A percentile compares a stretch with the other conserved stretches of the same genome.
phyloP scores from a whole-genome alignment of 1,284 basidiomycete species.

The Bjerkandera adusta region DNA sequence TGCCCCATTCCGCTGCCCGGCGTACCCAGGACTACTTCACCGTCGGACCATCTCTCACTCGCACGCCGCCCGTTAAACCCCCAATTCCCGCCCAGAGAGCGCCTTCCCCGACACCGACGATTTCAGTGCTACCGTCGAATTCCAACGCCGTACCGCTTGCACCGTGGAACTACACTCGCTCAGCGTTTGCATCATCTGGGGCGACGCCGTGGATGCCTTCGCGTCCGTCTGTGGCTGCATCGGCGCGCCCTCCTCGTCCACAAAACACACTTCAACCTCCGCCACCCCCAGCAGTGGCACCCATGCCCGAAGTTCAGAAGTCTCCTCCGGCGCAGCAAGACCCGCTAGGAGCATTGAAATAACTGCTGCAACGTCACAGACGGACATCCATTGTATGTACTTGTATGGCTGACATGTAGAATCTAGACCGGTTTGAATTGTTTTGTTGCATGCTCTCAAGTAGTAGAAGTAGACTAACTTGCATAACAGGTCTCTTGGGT shows the following conservation, averaged over 20 bases:
- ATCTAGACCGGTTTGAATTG: too few species aligned
- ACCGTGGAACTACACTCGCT: constrained; percentile 54
- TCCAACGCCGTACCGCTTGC: constrained; percentile 30
- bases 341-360: too few species aligned
- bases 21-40: constrained; percentile 21
- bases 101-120: constrained; percentile 12
- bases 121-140: constrained; percentile 18
- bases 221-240: constrained; percentile 39
- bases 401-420: too few species aligned
- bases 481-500: too few species aligned
- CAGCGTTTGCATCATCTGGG: constrained; percentile 41
- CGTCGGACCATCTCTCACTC: constrained; percentile 10
- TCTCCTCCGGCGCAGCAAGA: too few species aligned
- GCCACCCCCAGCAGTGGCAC: too few species aligned
- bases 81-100: constrained; percentile 1
- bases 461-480: too few species aligned
- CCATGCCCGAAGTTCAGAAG: too few species aligned
- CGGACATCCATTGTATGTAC: too few species aligned
- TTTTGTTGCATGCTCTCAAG: too few species aligned
- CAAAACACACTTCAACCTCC: constrained; percentile 2
- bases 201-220: constrained; percentile 32
- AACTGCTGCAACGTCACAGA: too few species aligned
- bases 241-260: constrained; percentile 23
- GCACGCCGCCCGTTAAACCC: constrained; percentile 8
- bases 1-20: constrained; percentile 20